Conservation (phyloP, 371 early-diverging fungal species). For the Catenaria anguillulae region DNA sequence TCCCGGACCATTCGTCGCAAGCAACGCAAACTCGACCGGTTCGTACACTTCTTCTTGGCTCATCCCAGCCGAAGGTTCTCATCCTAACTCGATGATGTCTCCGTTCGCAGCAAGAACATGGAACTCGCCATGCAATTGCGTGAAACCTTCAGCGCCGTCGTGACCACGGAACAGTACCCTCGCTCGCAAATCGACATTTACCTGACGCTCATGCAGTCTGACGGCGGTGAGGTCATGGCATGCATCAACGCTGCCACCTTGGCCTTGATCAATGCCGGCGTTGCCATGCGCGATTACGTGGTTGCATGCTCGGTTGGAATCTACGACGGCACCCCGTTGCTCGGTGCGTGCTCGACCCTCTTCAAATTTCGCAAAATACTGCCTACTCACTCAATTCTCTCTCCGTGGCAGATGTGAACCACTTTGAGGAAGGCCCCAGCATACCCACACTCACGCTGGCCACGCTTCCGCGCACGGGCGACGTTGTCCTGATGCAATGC, state of each 20-base stretch:
- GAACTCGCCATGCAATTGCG: conserved; percentile 70
- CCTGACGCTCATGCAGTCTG: conserved; percentile 77
- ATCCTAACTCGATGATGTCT: too few species aligned
- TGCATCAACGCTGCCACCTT: conserved; percentile 87
- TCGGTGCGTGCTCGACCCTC: too few species aligned
- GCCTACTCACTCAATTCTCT: too few species aligned
- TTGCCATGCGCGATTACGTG: conserved; percentile 90
- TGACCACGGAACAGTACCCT: conserved; percentile 54
- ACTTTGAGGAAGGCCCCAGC: conserved; percentile 62
- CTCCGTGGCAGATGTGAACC: conserved; percentile 84
- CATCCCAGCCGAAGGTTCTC: neutral
- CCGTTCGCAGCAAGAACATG: conserved; percentile 16
- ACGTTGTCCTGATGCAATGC: conserved; percentile 65
- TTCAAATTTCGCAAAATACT: too few species aligned
- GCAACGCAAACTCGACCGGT: conserved; percentile 69
- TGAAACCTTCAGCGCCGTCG: conserved; percentile 83
- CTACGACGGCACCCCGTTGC: conserved; percentile 59
- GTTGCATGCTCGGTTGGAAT: conserved; percentile 87
- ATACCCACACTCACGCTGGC: conserved; percentile 82
- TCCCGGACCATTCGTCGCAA: conserved; percentile 76
- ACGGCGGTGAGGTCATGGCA: conserved; percentile 72
- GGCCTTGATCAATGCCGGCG: conserved; percentile 93
- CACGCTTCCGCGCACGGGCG: conserved; percentile 61
- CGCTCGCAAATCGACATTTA: conserved; percentile 84
- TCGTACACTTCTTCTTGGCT: conserved; percentile 5